Evolutionary conservation across 2,329 filamentous ascomycete species (phyloP).

Genomic region (Colletotrichum eremochloae): DNA sequence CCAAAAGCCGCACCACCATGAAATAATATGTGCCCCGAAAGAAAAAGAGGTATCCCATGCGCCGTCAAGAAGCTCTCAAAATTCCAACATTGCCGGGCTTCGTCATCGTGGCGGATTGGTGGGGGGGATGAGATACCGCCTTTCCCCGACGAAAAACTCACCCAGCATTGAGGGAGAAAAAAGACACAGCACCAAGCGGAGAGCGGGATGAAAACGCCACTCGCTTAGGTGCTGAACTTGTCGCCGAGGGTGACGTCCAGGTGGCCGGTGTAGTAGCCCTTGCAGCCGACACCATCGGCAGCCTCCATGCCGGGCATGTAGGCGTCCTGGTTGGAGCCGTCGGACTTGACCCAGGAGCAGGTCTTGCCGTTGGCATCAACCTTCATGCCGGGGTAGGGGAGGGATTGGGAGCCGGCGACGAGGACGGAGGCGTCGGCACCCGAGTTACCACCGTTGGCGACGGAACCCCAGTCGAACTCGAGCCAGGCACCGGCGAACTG

Average conservation of each 20-base stretch:
- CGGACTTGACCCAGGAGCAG: slow-evolving; percentile 58
- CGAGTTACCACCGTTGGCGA: slow-evolving; percentile 62
- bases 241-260: slow-evolving; percentile 53
- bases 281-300: slow-evolving; percentile 57
- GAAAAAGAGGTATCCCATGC: slow-evolving; percentile 38
- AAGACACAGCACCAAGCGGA: neutral
- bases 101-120: slow-evolving; percentile 27
- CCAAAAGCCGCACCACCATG: slow-evolving; percentile 22
- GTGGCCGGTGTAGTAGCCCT: slow-evolving; percentile 49
- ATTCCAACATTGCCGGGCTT: slow-evolving; percentile 24
- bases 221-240: slow-evolving; percentile 33
- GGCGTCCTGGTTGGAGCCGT: slow-evolving; percentile 52
- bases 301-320: slow-evolving; percentile 55
- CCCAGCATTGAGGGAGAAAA: neutral
- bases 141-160: slow-evolving; percentile 30
- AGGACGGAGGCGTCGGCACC: slow-evolving; percentile 66
- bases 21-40: slow-evolving; percentile 9
- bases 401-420: slow-evolving; percentile 53
- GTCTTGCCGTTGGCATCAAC: slow-evolving; percentile 55
- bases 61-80: slow-evolving; percentile 36
- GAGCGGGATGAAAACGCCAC: too few species aligned
- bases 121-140: neutral
- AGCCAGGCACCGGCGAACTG: slow-evolving; percentile 62
- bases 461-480: slow-evolving; percentile 64
- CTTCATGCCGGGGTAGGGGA: slow-evolving; percentile 52